Percentiles rank a stretch among this genome's conserved stretches.
Conservation (phyloP, 73 alveolate species). For the Paramecium sonneborni region DNA sequence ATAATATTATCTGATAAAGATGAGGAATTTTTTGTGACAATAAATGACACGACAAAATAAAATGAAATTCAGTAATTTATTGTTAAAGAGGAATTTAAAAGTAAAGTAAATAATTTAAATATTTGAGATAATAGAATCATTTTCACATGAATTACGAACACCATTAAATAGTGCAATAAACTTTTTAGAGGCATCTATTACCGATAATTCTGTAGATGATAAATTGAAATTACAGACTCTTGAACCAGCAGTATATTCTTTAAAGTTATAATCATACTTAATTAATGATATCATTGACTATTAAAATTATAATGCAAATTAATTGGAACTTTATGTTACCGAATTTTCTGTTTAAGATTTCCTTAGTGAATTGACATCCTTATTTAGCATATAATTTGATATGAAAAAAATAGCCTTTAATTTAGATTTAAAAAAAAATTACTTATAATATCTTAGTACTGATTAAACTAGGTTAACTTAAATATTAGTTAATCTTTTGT, state of each 20-base stretch:
- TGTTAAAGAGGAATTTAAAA: constrained; percentile 7
- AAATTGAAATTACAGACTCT: neutral
- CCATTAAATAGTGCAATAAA: constrained; percentile 51
- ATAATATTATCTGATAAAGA: neutral
- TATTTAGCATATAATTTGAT: constrained; percentile 3
- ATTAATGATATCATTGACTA: constrained; percentile 23
- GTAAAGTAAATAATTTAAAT: neutral
- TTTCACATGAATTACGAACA: constrained; percentile 48
- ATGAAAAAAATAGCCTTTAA: neutral
- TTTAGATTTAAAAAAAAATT: neutral
- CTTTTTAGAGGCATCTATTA: neutral
- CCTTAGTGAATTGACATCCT: neutral
- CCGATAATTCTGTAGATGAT: neutral
- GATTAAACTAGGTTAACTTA: constrained; percentile 11
- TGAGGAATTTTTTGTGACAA: neutral
- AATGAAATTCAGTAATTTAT: neutral
- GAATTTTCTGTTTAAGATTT: neutral
- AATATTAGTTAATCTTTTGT: constrained; percentile 2
- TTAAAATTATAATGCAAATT: neutral
- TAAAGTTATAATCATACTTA: neutral
- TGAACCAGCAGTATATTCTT: constrained; percentile 28
- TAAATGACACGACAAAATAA: constrained; percentile 1
- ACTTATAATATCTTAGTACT: neutral
- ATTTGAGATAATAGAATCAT: constrained; percentile 23
- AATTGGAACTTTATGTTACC: neutral